Evolutionary conservation across 2,329 filamentous ascomycete genomes (phyloP).

Genomic region (Pseudogymnoascus sp.): DNA sequence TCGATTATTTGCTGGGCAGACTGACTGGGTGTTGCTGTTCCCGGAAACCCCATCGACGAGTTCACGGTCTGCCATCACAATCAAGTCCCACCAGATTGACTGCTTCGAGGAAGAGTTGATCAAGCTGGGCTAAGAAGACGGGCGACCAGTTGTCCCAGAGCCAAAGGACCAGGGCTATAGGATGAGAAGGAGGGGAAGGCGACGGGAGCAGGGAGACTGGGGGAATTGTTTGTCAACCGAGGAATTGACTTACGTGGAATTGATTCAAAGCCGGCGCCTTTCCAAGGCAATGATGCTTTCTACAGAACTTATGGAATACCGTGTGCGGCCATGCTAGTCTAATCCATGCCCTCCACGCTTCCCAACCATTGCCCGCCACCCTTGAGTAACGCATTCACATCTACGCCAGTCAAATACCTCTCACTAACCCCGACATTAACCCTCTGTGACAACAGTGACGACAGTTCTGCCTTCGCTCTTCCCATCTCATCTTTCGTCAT

Average conservation of each 20-base stretch:
- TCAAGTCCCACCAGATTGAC: background rate
- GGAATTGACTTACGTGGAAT: background rate
- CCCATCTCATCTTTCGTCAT: conserved; percentile 67
- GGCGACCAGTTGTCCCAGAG: background rate
- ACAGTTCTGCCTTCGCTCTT: conserved; percentile 62
- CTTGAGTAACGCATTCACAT: conserved; percentile 62
- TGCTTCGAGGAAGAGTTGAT: background rate
- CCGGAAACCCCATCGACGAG: background rate
- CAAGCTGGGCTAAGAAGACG: background rate
- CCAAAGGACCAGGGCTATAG: background rate
- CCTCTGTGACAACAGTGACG: conserved; percentile 57
- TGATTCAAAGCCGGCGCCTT: background rate
- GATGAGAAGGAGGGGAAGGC: background rate
- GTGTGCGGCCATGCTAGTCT: conserved; percentile 11
- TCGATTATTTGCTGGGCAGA: background rate
- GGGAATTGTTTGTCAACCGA: background rate
- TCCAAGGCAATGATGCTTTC: background rate
- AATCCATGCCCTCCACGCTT: conserved; percentile 24
- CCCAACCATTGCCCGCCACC: conserved; percentile 44
- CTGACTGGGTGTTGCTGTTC: background rate
- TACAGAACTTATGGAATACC: background rate
- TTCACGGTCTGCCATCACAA: background rate
- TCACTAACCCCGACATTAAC: conserved; percentile 86
- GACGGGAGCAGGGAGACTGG: background rate
- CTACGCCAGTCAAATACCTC: conserved; percentile 75